These are phyloP conservation scores for Chaetoceros muelleri DNA, from an alignment of 108 stramenopile genomes.

Conservation along the genomic window DNA sequence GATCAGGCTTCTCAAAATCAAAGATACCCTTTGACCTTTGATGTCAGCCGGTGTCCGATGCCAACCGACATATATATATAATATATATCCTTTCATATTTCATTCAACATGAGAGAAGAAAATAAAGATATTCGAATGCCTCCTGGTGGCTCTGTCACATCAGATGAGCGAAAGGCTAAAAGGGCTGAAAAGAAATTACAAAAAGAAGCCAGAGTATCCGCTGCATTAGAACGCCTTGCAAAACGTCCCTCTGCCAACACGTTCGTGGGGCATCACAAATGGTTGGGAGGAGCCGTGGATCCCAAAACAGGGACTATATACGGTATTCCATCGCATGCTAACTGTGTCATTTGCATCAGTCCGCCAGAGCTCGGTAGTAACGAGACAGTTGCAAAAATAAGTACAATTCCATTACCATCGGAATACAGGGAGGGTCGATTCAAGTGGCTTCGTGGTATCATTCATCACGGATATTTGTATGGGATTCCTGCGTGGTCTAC, in stretches of 20 bases:
- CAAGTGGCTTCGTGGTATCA: constrained; percentile 74
- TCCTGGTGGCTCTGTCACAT: not conserved
- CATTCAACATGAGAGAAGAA: no score
- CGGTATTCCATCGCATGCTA: constrained; percentile 59
- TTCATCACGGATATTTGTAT: constrained; percentile 60
- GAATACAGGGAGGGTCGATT: constrained; percentile 31
- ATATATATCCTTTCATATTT: no score
- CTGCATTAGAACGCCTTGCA: not conserved
- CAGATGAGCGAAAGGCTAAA: not conserved
- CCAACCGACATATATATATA: no score
- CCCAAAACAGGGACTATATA: constrained; percentile 55
- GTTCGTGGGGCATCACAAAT: constrained; percentile 54
- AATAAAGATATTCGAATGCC: no score
- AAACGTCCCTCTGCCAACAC: not conserved
- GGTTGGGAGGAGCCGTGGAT: constrained; percentile 62
- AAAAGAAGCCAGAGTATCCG: not conserved
- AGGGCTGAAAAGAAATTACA: not conserved
- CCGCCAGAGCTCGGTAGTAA: constrained; percentile 11
- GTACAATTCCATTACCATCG: constrained; percentile 44
- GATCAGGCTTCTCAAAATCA: no score
- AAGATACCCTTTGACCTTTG: no score
- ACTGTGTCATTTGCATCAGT: constrained; percentile 44
- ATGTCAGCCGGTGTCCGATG: no score
- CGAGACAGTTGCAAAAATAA: constrained; percentile 21
- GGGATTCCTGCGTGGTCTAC: constrained; percentile 64